Conservation (phyloP, 306 rosid species). For the Lupinus albus region DNA sequence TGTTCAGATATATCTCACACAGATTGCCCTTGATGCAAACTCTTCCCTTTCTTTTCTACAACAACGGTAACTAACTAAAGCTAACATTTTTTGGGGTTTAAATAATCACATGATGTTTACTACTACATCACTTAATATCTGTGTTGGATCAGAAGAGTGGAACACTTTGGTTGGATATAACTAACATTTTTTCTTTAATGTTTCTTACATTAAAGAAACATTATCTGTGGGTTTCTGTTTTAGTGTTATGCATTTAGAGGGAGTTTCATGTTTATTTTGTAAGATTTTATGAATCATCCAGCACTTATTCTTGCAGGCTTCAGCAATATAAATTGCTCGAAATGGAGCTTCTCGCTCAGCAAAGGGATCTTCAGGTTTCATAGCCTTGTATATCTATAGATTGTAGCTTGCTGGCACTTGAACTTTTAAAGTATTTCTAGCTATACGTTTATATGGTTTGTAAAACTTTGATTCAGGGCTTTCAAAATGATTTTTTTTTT, state of each 20-base stretch:
- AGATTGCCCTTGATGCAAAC: constrained; percentile 62
- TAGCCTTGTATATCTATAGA: neutral
- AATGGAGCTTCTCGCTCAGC: constrained; percentile 82
- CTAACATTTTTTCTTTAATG: too few relatives aligned
- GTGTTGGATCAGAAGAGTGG: too few relatives aligned
- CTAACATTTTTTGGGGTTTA: too few relatives aligned
- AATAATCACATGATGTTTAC: too few relatives aligned
- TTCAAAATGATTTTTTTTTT: neutral
- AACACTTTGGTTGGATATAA: too few relatives aligned
- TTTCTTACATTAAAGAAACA: neutral
- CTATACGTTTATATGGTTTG: neutral
- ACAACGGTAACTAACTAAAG: constrained; percentile 49
- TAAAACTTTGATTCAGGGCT: constrained; percentile 9
- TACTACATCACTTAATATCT: too few relatives aligned
- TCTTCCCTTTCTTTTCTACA: constrained; percentile 72
- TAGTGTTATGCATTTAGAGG: neutral
- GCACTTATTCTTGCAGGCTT: constrained; percentile 51
- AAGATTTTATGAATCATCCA: neutral
- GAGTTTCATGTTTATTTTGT: neutral
- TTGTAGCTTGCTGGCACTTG: neutral
- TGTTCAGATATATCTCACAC: constrained; percentile 67
- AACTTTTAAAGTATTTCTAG: neutral
- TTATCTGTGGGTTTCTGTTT: neutral
- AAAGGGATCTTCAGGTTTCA: constrained; percentile 74
- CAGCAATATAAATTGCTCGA: constrained; percentile 79